phyloP scores from a whole-genome alignment of 2,329 filamentous ascomycete species.

The Cercospora beticola region DNA sequence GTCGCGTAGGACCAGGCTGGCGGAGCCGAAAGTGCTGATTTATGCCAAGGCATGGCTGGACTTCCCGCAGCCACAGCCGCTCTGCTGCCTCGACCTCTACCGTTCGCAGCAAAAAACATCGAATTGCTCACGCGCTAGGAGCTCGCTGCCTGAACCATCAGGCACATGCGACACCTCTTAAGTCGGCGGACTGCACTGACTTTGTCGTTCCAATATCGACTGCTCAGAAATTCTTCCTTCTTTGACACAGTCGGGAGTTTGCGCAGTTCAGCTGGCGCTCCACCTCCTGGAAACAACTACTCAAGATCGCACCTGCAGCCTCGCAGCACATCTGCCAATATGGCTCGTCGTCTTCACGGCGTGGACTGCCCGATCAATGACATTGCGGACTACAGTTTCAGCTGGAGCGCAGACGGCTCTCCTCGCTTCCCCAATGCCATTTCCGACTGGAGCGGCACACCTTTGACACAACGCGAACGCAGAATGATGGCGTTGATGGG shows the following conservation, averaged over 20 bases:
- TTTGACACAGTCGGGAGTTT: too few species aligned
- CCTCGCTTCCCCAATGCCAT: constrained; percentile 29
- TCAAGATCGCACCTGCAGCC: neutral
- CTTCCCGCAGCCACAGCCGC: constrained; percentile 4
- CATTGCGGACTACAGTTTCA: constrained; percentile 9
- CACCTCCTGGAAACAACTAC: neutral
- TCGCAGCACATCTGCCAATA: neutral
- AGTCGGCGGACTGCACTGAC: neutral
- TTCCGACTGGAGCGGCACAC: constrained; percentile 20
- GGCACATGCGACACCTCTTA: neutral
- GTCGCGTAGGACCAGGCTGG: neutral
- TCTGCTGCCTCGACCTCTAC: constrained; percentile 8
- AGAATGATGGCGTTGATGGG: constrained; percentile 36
- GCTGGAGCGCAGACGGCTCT: neutral
- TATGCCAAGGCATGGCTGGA: neutral
- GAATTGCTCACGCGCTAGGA: neutral
- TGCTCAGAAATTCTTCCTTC: neutral
- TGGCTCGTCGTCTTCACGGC: constrained; percentile 10
- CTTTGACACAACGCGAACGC: constrained; percentile 29
- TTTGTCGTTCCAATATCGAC: neutral
- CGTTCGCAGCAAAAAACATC: neutral
- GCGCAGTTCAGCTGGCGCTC: neutral
- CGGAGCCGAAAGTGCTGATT: neutral
- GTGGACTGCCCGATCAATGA: constrained; percentile 15
- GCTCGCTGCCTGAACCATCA: constrained; percentile 1